phyloP scores from a whole-genome alignment of 495 filamentous ascomycete species.

The Baudoinia panamericana region DNA sequence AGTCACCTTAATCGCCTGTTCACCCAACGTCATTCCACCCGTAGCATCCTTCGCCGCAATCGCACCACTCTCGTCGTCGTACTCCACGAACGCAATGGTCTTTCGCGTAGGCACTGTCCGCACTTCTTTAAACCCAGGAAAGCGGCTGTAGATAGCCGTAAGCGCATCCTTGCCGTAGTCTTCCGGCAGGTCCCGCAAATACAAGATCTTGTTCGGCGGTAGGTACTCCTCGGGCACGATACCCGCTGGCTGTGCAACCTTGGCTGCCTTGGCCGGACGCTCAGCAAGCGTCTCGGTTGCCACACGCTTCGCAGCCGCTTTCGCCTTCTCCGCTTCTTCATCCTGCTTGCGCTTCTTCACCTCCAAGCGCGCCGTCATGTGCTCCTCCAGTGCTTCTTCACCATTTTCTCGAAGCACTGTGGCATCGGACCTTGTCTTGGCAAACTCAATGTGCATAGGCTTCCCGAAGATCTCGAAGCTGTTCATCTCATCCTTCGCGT shows the following conservation, averaged over 20 bases:
- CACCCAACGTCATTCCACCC: conserved; percentile 69
- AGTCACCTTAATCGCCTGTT: conserved; percentile 49
- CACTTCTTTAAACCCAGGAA: conserved; percentile 90
- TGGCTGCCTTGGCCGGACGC: conserved; percentile 48
- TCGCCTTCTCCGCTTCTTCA: conserved; percentile 60
- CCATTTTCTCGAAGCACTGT: conserved; percentile 62
- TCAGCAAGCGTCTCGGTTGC: conserved; percentile 40
- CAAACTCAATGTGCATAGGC: conserved; percentile 78
- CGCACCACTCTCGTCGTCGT: conserved; percentile 75
- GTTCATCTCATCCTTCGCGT: conserved; percentile 79
- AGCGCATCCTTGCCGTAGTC: conserved; percentile 71
- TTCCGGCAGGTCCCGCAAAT: conserved; percentile 84
- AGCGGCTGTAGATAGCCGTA: conserved; percentile 68
- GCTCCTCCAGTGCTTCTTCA: conserved; percentile 70
- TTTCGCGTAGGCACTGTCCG: conserved; percentile 73
- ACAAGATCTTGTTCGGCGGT: conserved; percentile 94
- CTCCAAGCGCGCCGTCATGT: conserved; percentile 73
- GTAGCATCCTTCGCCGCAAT: conserved; percentile 94
- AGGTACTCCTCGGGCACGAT: conserved; percentile 94
- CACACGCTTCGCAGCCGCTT: conserved; percentile 54
- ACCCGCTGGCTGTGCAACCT: conserved; percentile 55
- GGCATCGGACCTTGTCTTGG: conserved; percentile 75
- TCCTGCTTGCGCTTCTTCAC: conserved; percentile 96
- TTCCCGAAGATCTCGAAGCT: conserved; percentile 92
- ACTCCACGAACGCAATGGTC: conserved; percentile 94